Evolutionary conservation across 192 early-diverging fungal genomes (phyloP), one percentile per base, ranked within the genome.

Genomic region (Coemansia reversa): DNA sequence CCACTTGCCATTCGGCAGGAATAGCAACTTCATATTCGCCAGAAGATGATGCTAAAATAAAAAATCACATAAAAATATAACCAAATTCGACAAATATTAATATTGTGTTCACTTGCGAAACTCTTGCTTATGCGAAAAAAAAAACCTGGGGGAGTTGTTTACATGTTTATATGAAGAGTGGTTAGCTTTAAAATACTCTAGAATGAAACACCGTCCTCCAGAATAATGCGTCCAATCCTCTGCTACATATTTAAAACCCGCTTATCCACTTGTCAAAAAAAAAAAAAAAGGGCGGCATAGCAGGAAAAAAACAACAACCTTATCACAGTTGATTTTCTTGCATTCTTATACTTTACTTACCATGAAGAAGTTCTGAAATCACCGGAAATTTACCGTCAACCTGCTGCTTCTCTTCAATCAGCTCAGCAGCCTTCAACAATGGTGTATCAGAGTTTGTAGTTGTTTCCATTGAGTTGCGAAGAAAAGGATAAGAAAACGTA

Each of bases 1-100:
- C 74, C 52, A 88, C 69, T 60, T 86, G 84, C 68, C 85, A 84
- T 7, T 75, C 79, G 0, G 74, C 54, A 28, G 79, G 63, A 63
- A 80, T 33, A 55, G 76, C 66, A 25, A 24, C 35, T 48, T 80
- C 76, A 69, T 88, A 86, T 23, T 77, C 81, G 25, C 76, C 73
- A 11, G 85, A 88, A 29, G 77, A 84, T 24, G 84, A 80, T 2
- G 84, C 81, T 79, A 79, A 27, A 14, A 14, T 1, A 45, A 45
- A 45, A 1, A 2, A 35, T 35, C 11, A 23, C 8, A 57, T n/a
- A 39, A 18, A 61, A 57, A 61, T 23, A 47, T 28, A 63, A 49
- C 3, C 6, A 27, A 55, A 68, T 55, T 60, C 42, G 14, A 14
- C 12, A 16, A 45, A 16, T 3, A 14, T 45, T 16, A 45, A 16